Evolutionary conservation across 768 basidiomycete genomes (phyloP).

Genomic region (Thelephora ganbajun): DNA sequence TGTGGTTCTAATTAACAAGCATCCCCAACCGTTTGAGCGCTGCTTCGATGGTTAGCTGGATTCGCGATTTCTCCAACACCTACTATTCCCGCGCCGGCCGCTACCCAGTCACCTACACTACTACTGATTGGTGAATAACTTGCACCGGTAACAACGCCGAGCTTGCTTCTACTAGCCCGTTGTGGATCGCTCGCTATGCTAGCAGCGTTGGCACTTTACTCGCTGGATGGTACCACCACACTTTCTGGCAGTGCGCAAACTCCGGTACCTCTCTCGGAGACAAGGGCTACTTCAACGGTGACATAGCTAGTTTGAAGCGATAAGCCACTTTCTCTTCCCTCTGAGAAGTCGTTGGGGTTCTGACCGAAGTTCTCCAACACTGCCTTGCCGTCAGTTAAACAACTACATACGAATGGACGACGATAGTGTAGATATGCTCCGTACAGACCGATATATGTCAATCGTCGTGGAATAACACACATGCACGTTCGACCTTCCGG

Average conservation of each 20-base stretch:
- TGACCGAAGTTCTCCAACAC: too few relatives aligned
- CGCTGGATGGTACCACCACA: conserved; percentile 40
- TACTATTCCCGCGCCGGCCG: conserved; percentile 32
- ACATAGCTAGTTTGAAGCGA: conserved; percentile 26
- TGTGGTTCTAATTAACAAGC: too few relatives aligned
- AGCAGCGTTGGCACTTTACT: conserved; percentile 40
- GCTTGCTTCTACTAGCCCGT: conserved; percentile 36
- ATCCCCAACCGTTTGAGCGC: conserved; percentile 36
- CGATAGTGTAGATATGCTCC: too few relatives aligned
- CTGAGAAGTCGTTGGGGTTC: too few relatives aligned
- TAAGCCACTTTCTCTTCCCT: conserved; percentile 6
- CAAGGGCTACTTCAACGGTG: conserved; percentile 38
- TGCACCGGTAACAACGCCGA: conserved; percentile 47
- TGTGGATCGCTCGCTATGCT: conserved; percentile 47
- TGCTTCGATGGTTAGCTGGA: conserved; percentile 48
- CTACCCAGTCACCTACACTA: conserved; percentile 40
- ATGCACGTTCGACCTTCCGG: too few relatives aligned
- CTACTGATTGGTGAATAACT: conserved; percentile 52
- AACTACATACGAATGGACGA: too few relatives aligned
- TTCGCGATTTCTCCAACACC: conserved; percentile 46
- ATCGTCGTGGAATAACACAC: too few relatives aligned
- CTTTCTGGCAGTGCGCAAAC: conserved; percentile 51
- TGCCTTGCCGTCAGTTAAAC: too few relatives aligned
- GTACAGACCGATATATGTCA: too few relatives aligned
- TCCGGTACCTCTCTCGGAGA: conserved; percentile 44